Evolutionary conservation across 108 stramenopile genomes (phyloP).

Genomic region (Nitzschia sp.): DNA sequence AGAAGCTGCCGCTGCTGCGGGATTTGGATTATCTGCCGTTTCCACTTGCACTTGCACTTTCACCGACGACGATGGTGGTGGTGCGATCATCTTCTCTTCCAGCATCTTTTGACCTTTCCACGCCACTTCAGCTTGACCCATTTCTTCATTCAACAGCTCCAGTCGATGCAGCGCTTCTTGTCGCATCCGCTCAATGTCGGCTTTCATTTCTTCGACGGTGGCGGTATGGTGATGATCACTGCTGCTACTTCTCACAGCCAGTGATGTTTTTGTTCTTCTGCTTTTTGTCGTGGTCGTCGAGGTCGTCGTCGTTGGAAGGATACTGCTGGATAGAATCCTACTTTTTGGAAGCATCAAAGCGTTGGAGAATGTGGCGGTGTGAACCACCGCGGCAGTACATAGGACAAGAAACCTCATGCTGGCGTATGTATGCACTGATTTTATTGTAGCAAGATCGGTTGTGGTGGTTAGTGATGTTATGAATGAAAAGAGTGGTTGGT

Average conservation of each 20-base stretch:
- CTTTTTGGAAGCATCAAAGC: too few species aligned
- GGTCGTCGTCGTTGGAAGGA: too few species aligned
- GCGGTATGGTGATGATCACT: background rate
- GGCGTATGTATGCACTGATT: too few species aligned
- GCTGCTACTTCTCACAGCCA: background rate
- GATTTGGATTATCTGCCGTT: background rate
- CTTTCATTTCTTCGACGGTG: slow-evolving; percentile 33
- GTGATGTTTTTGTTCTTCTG: too few species aligned
- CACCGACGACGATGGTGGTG: background rate
- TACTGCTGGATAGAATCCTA: too few species aligned
- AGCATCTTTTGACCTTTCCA: slow-evolving; percentile 7
- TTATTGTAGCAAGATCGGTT: too few species aligned
- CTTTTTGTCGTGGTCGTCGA: too few species aligned
- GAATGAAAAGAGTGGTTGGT: too few species aligned
- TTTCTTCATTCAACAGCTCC: slow-evolving; percentile 45
- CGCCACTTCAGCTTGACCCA: slow-evolving; percentile 24
- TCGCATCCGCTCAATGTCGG: slow-evolving; percentile 64
- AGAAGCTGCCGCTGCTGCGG: background rate
- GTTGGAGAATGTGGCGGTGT: too few species aligned
- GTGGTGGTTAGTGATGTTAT: too few species aligned
- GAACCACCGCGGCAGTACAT: too few species aligned
- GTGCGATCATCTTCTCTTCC: background rate
- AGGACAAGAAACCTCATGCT: too few species aligned
- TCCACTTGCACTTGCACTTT: background rate
- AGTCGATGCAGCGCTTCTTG: slow-evolving; percentile 62